Evolutionary conservation across 768 basidiomycete genomes (phyloP), one percentile per base, ranked within the genome.

Genomic region (Symmetrospora coprosmae): DNA sequence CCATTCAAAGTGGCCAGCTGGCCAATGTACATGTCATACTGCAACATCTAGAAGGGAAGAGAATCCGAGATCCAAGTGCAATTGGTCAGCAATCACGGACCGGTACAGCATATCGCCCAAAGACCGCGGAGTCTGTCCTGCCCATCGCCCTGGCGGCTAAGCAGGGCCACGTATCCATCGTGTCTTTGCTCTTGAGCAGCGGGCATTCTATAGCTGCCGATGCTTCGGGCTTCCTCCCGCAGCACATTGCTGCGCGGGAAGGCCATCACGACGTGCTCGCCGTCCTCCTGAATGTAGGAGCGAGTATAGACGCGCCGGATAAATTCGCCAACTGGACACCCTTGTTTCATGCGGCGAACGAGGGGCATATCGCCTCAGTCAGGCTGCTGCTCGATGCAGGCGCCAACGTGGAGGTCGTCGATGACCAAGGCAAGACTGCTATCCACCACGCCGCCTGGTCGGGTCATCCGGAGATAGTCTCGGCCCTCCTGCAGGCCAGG

Each of bases 301-400:
- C 81, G 48, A 87, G 82, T 37, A 87, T 83, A 82, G 88, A 87
- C 72, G 77, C 80, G 7, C 82, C 84, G 1, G 94, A 99, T 77
- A 97, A 91, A 73, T 97, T 92, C 72, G 86, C 92, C 70, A 88
- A 94, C 71, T 96, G 92, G 89, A 97, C 91, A 6, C 94, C 94
- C 25, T 77, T 97, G 41, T 89, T 91, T 69, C 91, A 97, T 72
- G 89, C 94, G 2, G 84, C 90, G 4, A 83, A 87, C 35, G 84
- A 88, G 64, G 90, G 91, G 1, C 84, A 82, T 64, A 73, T 77
- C 17, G 76, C 76, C 6, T 92, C 86, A 68, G 79, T 96, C 39
- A 74, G 75, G 37, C 77, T 86, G n/a, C 78, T 97, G 21, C 76
- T 97, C 7, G 79, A 82, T 46, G 87, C 86, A 5, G 84, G 87